Evolutionary conservation across 148 eudicot genomes (phyloP).

Genomic region (Arctostaphylos glauca): DNA sequence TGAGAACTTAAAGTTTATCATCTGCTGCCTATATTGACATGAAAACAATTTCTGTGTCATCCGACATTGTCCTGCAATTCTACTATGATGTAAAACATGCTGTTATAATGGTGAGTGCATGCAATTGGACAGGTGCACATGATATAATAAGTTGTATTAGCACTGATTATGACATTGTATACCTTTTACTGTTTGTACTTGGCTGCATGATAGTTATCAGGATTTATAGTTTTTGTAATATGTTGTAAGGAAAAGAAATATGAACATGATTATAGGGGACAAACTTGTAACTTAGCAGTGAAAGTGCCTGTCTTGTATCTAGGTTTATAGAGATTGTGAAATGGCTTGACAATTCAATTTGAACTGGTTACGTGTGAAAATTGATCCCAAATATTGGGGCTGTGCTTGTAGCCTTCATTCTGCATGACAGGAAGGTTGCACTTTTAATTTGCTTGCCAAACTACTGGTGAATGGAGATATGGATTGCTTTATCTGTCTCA

Average conservation of each 20-base stretch:
- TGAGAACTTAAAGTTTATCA: neutral
- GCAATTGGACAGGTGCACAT: neutral
- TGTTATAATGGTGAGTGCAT: neutral
- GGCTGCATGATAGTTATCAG: neutral
- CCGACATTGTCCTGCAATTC: neutral
- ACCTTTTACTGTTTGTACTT: neutral
- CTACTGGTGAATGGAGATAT: neutral
- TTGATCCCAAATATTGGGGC: neutral
- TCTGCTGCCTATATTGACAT: neutral
- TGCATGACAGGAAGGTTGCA: constrained; percentile 7
- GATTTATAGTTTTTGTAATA: neutral
- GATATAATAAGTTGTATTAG: neutral
- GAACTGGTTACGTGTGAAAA: neutral
- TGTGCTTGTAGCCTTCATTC: constrained; percentile 7
- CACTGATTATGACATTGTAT: neutral
- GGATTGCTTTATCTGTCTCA: constrained; percentile 8
- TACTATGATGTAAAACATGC: neutral
- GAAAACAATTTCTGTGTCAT: neutral
- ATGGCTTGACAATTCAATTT: neutral
- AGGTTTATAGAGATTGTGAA: neutral
- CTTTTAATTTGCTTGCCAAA: neutral
- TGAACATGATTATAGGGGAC: neutral
- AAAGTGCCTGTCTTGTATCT: neutral
- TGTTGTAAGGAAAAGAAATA: neutral
- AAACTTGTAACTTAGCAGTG: neutral